phyloP scores from a whole-genome alignment of 2,329 filamentous ascomycete species.

The Calcarisporium arbuscula region DNA sequence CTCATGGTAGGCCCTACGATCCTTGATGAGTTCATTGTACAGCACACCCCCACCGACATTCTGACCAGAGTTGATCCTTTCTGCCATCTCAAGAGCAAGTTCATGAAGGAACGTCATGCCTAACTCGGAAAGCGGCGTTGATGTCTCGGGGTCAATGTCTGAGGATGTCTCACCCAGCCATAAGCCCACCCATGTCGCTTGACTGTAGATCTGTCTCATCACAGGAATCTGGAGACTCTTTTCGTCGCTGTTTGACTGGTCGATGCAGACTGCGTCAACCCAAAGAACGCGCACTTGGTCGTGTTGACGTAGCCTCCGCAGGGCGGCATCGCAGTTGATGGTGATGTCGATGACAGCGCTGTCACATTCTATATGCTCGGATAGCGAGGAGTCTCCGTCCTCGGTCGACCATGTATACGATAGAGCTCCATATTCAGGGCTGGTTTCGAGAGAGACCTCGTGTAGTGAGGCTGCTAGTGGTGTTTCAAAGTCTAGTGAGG shows the following conservation, averaged over 20 bases:
- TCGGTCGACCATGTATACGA: constrained; percentile 2
- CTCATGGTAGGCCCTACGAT: constrained; percentile 1
- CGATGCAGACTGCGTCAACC: constrained; percentile 9
- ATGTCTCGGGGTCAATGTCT: background rate
- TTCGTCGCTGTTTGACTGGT: background rate
- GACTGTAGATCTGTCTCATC: constrained; percentile 2
- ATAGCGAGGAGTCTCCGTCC: background rate
- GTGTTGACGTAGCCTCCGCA: background rate
- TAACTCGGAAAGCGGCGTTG: background rate
- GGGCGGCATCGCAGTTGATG: constrained; percentile 1
- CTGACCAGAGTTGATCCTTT: constrained; percentile 1
- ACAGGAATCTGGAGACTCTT: background rate
- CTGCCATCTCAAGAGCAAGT: constrained; percentile 2
- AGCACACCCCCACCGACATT: background rate
- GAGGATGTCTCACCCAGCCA: constrained; percentile 1
- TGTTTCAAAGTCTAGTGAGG: background rate
- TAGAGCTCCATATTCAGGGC: background rate
- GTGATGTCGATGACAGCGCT: background rate
- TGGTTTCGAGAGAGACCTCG: background rate
- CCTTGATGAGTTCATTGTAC: constrained; percentile 2
- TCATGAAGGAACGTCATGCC: constrained; percentile 1
- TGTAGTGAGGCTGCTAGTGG: background rate
- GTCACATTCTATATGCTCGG: background rate
- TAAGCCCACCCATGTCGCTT: constrained; percentile 1
- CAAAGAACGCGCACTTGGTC: constrained; percentile 4